A percentile compares a stretch with the other conserved stretches of the same genome.
phyloP scores from a whole-genome alignment of 2,329 filamentous ascomycete genomes.

The Ophiocordyceps camponoti-saundersi region DNA sequence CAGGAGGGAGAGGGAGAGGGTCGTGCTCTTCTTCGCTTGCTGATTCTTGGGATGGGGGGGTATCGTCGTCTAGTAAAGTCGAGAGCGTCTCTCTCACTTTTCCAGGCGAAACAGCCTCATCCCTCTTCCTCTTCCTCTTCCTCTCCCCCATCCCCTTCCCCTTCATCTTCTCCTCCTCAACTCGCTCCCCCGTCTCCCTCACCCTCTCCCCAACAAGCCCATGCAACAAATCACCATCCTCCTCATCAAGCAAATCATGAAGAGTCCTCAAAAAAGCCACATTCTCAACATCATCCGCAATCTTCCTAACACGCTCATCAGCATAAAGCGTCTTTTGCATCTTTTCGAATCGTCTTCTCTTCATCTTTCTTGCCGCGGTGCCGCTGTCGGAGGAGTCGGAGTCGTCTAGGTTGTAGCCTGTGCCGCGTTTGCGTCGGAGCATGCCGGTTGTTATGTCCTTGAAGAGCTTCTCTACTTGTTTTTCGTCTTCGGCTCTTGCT shows the following conservation, averaged over 20 bases:
- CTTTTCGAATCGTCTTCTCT: slow-evolving; percentile 74
- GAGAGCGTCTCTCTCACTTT: slow-evolving; percentile 76
- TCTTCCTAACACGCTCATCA: slow-evolving; percentile 80
- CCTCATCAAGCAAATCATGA: slow-evolving; percentile 61
- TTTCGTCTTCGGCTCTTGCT: slow-evolving; percentile 65
- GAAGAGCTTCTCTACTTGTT: slow-evolving; percentile 78
- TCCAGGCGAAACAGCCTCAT: slow-evolving; percentile 52
- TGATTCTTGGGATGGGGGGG: too few relatives aligned
- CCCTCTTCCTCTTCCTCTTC: slow-evolving; percentile 12
- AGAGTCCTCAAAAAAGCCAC: slow-evolving; percentile 81
- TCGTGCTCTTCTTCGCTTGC: slow-evolving; percentile 21
- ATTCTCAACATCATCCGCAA: slow-evolving; percentile 77
- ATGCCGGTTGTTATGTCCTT: slow-evolving; percentile 83
- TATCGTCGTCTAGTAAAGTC: slow-evolving; percentile 54
- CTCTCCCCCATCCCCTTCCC: slow-evolving; percentile 10
- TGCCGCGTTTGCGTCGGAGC: slow-evolving; percentile 66
- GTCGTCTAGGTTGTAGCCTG: slow-evolving; percentile 56
- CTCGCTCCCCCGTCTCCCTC: slow-evolving; percentile 19
- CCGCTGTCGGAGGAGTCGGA: slow-evolving; percentile 84
- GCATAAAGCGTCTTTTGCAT: slow-evolving; percentile 79
- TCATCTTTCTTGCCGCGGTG: slow-evolving; percentile 60
- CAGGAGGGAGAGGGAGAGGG: slow-evolving; percentile 60
- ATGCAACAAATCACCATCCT: slow-evolving; percentile 61
- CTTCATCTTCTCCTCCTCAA: slow-evolving; percentile 11
- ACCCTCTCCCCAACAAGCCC: slow-evolving; percentile 17